A percentile compares a stretch with the other conserved stretches of the same genome.
These are phyloP conservation scores for Plantago ovata DNA, from an alignment of 257 asterid species.

Conservation along the genomic window DNA sequence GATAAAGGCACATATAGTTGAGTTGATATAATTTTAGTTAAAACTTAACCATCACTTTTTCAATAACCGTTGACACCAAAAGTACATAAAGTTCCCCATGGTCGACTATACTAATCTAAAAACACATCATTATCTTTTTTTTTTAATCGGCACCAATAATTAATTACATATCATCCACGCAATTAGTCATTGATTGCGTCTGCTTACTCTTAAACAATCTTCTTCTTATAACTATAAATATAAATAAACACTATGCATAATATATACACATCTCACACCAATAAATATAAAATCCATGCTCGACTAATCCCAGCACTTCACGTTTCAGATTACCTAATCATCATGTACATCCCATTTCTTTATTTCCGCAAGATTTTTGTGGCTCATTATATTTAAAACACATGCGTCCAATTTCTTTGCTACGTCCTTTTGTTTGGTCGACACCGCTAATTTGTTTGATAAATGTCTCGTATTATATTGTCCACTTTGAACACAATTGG, in stretches of 20 bases:
- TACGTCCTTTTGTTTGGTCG: conserved; percentile 5
- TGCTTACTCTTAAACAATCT: conserved; percentile 4
- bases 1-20: too few relatives aligned
- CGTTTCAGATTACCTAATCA: conserved; percentile 22
- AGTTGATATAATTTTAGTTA: neutral
- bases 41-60: conserved; percentile 15
- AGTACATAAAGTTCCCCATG: conserved; percentile 2
- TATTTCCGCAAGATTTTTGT: conserved; percentile 10
- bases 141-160: neutral
- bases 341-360: conserved; percentile 16
- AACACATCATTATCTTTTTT: conserved; percentile 30
- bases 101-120: conserved; percentile 8
- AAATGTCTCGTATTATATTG: too few relatives aligned
- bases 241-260: neutral
- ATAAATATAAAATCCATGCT: neutral
- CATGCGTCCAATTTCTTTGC: neutral
- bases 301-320: conserved; percentile 34
- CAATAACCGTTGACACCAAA: conserved; percentile 16
- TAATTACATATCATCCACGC: conserved; percentile 22
- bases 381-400: neutral
- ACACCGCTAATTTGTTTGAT: neutral
- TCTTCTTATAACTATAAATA: too few relatives aligned
- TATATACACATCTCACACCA: conserved; percentile 12
- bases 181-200: conserved; percentile 22
- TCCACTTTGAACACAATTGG: too few relatives aligned